Evolutionary conservation across 2,329 filamentous ascomycete genomes (phyloP).

Genomic region (Blastomyces emzantsi): DNA sequence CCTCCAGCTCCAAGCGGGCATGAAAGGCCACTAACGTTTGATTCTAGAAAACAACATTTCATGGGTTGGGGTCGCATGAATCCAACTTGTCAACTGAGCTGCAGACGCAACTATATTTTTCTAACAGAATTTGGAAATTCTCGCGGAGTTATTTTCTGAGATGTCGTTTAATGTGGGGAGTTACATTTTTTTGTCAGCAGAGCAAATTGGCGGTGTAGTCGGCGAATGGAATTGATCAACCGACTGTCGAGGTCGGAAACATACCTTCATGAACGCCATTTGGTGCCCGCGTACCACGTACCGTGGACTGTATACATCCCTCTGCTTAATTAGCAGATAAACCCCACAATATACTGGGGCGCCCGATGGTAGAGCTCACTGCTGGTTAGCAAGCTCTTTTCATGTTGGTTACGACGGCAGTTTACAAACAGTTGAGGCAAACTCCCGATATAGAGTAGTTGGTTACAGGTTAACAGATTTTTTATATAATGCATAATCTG

Average conservation of each 20-base stretch:
- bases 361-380: not conserved
- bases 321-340: not conserved
- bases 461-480: too few species aligned
- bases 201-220: not conserved
- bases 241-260: not conserved
- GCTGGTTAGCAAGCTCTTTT: not conserved
- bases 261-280: not conserved
- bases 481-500: too few species aligned
- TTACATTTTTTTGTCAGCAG: not conserved
- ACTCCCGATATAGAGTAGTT: not conserved
- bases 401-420: not conserved
- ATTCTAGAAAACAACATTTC: not conserved
- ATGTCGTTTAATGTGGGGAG: not conserved
- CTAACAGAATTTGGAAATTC: not conserved
- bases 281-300: not conserved
- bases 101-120: not conserved
- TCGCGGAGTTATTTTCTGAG: not conserved
- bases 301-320: not conserved
- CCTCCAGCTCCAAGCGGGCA: not conserved
- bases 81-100: not conserved
- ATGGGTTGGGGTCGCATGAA: too few species aligned
- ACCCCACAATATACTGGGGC: not conserved
- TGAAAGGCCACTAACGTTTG: not conserved
- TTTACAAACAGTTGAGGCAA: not conserved
- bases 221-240: not conserved